Conservation (phyloP, 164 flowering plant species). For the Magnolia changhungtana region DNA sequence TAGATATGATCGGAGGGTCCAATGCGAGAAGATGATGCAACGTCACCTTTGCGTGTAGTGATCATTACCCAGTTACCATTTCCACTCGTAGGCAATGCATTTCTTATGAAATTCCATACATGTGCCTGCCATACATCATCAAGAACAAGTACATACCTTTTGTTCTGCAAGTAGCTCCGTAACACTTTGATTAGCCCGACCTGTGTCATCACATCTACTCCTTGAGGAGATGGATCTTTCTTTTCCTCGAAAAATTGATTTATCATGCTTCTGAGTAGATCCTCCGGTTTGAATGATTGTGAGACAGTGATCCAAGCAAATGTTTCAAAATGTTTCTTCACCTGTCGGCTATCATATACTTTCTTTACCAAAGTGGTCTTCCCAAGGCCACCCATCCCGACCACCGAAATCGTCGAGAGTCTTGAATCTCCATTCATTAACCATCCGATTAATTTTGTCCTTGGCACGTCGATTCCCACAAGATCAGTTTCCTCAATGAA, state of each 20-base stretch:
- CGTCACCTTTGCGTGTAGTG: slow-evolving; percentile 27
- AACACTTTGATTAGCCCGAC: slow-evolving; percentile 22
- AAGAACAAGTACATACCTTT: slow-evolving; percentile 26
- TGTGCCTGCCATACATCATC: slow-evolving; percentile 36
- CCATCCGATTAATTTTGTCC: neutral
- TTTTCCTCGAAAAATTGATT: neutral
- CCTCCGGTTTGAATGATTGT: neutral
- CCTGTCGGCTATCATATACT: slow-evolving; percentile 1
- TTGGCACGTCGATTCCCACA: neutral
- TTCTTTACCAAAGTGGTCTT: slow-evolving; percentile 20
- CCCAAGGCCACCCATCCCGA: slow-evolving; percentile 21
- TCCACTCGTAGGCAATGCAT: slow-evolving; percentile 24
- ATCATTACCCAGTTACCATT: slow-evolving; percentile 30
- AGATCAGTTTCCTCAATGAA: neutral
- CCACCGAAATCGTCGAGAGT: neutral
- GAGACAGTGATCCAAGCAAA: slow-evolving; percentile 22
- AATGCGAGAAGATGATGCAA: neutral
- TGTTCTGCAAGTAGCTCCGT: neutral
- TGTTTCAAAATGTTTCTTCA: slow-evolving; percentile 9
- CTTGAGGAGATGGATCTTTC: neutral
- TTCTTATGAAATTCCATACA: slow-evolving; percentile 23
- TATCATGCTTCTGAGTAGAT: slow-evolving; percentile 5
- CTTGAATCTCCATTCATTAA: slow-evolving; percentile 21
- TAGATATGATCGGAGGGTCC: neutral
- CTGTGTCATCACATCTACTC: slow-evolving; percentile 15